Evolutionary conservation across 768 basidiomycete genomes (phyloP).

Genomic region (Phlegmacium glaucopus): DNA sequence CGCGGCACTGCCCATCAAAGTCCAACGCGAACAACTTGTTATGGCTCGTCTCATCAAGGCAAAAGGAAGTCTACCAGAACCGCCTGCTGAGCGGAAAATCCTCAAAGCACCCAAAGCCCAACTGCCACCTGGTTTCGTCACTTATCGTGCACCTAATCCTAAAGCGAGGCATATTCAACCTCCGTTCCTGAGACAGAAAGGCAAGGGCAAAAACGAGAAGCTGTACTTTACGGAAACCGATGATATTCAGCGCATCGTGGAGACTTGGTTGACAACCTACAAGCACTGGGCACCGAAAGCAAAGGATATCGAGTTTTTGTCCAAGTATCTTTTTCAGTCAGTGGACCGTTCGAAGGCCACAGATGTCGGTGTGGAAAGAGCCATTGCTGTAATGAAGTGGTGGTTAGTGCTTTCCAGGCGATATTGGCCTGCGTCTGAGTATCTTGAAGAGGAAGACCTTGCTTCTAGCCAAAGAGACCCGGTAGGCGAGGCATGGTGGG

Average conservation of each 20-base stretch:
- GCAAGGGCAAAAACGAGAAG: conserved; percentile 53
- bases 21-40: conserved; percentile 77
- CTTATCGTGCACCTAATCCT: conserved; percentile 51
- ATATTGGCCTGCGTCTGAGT: conserved; percentile 59
- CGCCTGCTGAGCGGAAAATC: conserved; percentile 42
- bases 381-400: conserved; percentile 73
- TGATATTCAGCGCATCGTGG: conserved; percentile 71
- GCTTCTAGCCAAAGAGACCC: conserved; percentile 30
- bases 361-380: conserved; percentile 65
- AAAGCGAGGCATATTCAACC: conserved; percentile 47
- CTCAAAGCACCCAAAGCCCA: conserved; percentile 49
- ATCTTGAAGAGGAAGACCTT: conserved; percentile 32
- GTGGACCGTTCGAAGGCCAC: conserved; percentile 52
- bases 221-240: conserved; percentile 57
- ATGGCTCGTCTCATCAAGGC: conserved; percentile 48
- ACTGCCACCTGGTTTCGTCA: conserved; percentile 36
- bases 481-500: conserved; percentile 81
- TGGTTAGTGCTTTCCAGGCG: conserved; percentile 72
- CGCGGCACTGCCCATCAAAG: conserved; percentile 51
- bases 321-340: conserved; percentile 66
- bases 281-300: conserved; percentile 59
- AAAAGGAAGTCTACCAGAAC: conserved; percentile 37
- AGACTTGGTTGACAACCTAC: conserved; percentile 72
- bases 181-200: conserved; percentile 56
- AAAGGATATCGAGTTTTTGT: conserved; percentile 74